Evolutionary conservation across 345 rosid species (phyloP).

Genomic region (Eucalyptus marginata): DNA sequence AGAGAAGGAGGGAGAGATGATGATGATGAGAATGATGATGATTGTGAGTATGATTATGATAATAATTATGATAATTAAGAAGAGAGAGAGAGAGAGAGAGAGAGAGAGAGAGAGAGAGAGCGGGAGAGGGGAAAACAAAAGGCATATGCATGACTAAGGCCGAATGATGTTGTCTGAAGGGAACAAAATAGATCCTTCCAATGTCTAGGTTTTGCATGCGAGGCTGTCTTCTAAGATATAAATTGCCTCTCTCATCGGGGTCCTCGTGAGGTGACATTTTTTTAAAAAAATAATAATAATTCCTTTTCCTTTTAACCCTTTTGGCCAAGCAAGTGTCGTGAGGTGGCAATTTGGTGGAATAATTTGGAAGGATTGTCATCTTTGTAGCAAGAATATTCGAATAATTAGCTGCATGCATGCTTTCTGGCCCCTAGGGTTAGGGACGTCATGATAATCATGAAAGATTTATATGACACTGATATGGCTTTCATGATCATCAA

Average conservation of each 20-base stretch:
- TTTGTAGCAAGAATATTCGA: neutral
- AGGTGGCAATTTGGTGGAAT: neutral
- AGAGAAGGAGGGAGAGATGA: neutral
- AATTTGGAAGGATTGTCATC: neutral
- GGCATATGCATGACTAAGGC: neutral
- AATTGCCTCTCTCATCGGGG: neutral
- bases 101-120: neutral
- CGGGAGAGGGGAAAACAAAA: neutral
- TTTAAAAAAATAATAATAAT: neutral
- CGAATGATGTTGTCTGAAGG: constrained; percentile 17
- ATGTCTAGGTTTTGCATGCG: neutral
- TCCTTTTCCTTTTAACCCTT: neutral
- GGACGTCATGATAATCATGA: neutral
- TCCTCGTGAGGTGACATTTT: neutral
- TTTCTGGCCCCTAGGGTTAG: neutral
- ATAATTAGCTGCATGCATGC: neutral
- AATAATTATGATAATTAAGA: neutral
- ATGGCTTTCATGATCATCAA: neutral
- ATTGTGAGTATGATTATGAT: constrained; percentile 5
- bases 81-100: neutral
- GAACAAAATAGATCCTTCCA: constrained; percentile 8
- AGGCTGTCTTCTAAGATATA: neutral
- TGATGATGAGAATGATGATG: neutral
- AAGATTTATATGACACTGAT: neutral
- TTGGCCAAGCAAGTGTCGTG: neutral